Conservation (phyloP, 106 monocot species). For the Amphibolis antarctica region DNA sequence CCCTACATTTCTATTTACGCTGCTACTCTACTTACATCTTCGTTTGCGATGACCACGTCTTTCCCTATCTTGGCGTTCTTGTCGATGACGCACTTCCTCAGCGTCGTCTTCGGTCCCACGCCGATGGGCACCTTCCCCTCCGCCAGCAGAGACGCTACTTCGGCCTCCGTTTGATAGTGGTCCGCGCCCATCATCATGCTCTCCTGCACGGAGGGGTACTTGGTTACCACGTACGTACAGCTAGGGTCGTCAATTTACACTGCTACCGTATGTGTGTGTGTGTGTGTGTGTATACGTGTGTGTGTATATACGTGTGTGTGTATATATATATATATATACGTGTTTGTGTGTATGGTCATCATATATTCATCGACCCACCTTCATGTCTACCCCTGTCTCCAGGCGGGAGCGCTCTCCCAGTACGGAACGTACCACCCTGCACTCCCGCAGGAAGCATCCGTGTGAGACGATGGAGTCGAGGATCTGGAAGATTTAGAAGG, state of each 20-base stretch:
- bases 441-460: slow-evolving; percentile 81
- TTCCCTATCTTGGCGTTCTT: slow-evolving; percentile 79
- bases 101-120: slow-evolving; percentile 62
- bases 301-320: too few relatives aligned
- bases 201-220: slow-evolving; percentile 49
- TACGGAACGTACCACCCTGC: slow-evolving; percentile 54
- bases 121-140: slow-evolving; percentile 86
- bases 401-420: slow-evolving; percentile 79
- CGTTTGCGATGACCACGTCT: slow-evolving; percentile 63
- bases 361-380: slow-evolving; percentile 35
- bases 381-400: slow-evolving; percentile 54
- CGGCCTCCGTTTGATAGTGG: slow-evolving; percentile 79
- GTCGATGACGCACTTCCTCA: slow-evolving; percentile 95
- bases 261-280: too few relatives aligned
- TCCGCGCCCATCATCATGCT: slow-evolving; percentile 93
- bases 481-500: slow-evolving; percentile 30
- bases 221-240: too few relatives aligned
- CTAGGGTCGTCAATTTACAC: too few relatives aligned
- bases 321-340: too few relatives aligned
- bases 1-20: too few relatives aligned
- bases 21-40: slow-evolving; percentile 67
- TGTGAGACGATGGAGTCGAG: slow-evolving; percentile 72
- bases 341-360: too few relatives aligned
- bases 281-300: too few relatives aligned
- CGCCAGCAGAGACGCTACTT: slow-evolving; percentile 57